These are phyloP conservation scores for Hippophae tibetana DNA, from an alignment of 306 rosid genomes.

Conservation along the genomic window DNA sequence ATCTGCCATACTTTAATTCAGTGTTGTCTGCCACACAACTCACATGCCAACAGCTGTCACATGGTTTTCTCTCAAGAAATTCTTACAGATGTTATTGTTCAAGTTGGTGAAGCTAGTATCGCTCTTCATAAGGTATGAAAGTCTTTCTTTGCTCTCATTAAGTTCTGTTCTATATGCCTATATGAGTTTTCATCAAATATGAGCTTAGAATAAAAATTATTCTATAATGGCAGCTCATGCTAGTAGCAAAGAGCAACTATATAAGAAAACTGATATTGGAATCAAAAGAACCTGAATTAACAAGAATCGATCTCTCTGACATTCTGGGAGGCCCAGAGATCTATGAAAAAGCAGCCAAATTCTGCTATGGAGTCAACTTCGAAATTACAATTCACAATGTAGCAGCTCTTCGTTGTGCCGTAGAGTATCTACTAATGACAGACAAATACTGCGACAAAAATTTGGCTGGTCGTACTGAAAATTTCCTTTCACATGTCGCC, in stretches of 20 bases:
- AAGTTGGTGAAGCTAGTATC: slow-evolving; percentile 58
- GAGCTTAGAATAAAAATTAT: background rate
- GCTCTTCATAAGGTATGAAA: slow-evolving; percentile 74
- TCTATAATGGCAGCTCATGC: slow-evolving; percentile 50
- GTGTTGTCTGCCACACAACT: too few species aligned
- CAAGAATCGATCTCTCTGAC: slow-evolving; percentile 45
- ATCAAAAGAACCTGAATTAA: slow-evolving; percentile 48
- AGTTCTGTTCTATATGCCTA: background rate
- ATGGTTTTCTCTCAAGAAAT: slow-evolving; percentile 79
- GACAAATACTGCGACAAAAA: slow-evolving; percentile 55
- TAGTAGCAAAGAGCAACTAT: slow-evolving; percentile 79
- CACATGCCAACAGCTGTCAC: too few species aligned
- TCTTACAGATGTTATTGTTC: slow-evolving; percentile 59
- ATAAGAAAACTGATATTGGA: slow-evolving; percentile 64
- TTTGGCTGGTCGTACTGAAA: slow-evolving; percentile 63
- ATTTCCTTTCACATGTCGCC: slow-evolving; percentile 60
- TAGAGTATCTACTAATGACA: slow-evolving; percentile 72
- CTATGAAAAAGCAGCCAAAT: slow-evolving; percentile 83
- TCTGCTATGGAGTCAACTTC: slow-evolving; percentile 87
- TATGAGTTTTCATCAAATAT: background rate
- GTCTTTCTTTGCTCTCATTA: background rate
- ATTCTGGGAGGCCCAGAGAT: slow-evolving; percentile 83
- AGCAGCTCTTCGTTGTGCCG: slow-evolving; percentile 68
- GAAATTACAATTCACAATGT: slow-evolving; percentile 76
- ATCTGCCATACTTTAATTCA: too few species aligned